Evolutionary conservation across 75 land plant genomes (phyloP).

Genomic region (Sequoia sempervirens): DNA sequence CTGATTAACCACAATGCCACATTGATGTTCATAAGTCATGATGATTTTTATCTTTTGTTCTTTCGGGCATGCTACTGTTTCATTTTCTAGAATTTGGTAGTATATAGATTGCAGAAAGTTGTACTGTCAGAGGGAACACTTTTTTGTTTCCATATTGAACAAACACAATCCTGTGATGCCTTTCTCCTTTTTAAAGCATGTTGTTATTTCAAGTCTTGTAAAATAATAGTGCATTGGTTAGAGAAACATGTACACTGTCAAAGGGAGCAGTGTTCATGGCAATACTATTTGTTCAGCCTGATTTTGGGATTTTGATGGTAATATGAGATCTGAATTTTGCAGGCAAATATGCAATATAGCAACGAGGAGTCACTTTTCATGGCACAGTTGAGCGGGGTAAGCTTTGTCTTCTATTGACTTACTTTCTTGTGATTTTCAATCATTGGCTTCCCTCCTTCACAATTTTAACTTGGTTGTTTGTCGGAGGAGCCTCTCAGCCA

Average conservation of each 20-base stretch:
- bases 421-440: not conserved
- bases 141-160: not conserved
- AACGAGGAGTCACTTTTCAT: not conserved
- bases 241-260: not conserved
- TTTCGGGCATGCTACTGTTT: not conserved
- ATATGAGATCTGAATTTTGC: not conserved
- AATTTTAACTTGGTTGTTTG: not conserved
- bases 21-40: not conserved
- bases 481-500: not conserved
- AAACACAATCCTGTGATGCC: not conserved
- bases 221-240: not conserved
- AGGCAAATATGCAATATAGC: slow-evolving; percentile 1
- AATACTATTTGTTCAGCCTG: not conserved
- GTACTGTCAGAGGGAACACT: not conserved
- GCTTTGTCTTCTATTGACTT: not conserved
- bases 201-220: not conserved
- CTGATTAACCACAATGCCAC: not conserved
- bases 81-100: not conserved
- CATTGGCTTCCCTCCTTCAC: not conserved
- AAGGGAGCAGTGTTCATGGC: not conserved
- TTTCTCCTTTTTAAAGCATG: not conserved
- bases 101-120: not conserved
- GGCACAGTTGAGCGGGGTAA: not conserved
- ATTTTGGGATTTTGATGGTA: not conserved
- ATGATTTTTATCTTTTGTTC: not conserved